Conservation (phyloP, 169 alveolate genomes). For the Plasmodium chabaudi region DNA sequence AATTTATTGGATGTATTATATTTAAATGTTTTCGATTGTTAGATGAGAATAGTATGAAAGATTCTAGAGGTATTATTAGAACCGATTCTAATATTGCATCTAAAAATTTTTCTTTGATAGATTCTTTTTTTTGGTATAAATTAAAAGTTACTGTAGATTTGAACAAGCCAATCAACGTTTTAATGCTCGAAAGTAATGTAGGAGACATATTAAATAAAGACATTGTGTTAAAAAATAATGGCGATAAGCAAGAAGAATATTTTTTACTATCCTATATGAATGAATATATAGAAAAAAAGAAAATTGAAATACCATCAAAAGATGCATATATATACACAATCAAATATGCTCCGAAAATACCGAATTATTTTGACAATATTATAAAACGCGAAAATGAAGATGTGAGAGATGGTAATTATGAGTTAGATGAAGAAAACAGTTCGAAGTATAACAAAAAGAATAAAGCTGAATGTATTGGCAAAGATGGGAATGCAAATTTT, state of each 20-base stretch:
- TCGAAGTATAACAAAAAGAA: no score
- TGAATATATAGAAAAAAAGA: conserved; percentile 61
- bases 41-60: neutral
- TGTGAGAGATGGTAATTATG: neutral
- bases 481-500: neutral
- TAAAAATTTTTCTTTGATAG: neutral
- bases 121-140: conserved; percentile 68
- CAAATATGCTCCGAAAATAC: conserved; percentile 37
- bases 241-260: conserved; percentile 33
- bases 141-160: conserved; percentile 28
- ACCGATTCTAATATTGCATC: neutral
- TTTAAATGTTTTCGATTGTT: conserved; percentile 18
- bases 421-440: neutral
- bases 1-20: conserved; percentile 60
- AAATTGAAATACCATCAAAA: conserved; percentile 33
- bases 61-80: neutral
- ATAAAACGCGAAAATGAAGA: neutral
- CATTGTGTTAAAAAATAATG: conserved; percentile 66
- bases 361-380: conserved; percentile 35
- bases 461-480: neutral
- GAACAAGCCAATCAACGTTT: conserved; percentile 50
- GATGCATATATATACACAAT: conserved; percentile 40
- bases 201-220: conserved; percentile 53
- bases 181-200: conserved; percentile 33
- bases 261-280: conserved; percentile 52